These are phyloP conservation scores for Hippophae tibetana DNA, from an alignment of 306 rosid species.

Conservation along the genomic window DNA sequence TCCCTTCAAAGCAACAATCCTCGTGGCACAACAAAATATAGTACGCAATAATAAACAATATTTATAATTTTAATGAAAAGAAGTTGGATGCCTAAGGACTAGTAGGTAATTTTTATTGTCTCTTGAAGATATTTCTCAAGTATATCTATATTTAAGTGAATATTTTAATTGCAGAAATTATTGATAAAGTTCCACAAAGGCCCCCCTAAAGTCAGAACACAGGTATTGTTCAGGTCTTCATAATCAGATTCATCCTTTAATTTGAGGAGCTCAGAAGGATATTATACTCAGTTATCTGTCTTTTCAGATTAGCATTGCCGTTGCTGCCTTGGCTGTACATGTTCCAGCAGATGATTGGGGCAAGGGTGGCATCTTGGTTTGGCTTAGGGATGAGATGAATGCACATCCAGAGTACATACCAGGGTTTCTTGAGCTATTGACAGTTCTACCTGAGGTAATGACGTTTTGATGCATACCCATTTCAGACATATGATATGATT, in stretches of 20 bases:
- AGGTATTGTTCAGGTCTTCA: conserved; percentile 40
- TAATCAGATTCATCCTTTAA: conserved; percentile 7
- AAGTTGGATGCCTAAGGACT: too few relatives aligned
- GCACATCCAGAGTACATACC: conserved; percentile 91
- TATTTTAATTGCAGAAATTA: conserved; percentile 63
- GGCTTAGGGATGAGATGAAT: conserved; percentile 98
- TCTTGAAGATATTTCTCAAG: neutral
- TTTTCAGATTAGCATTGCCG: conserved; percentile 93
- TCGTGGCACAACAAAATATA: too few relatives aligned
- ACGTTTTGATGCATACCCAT: neutral
- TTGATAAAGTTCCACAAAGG: conserved; percentile 89
- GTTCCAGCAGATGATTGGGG: conserved; percentile 99
- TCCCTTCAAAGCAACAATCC: too few relatives aligned
- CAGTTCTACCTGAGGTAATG: conserved; percentile 94
- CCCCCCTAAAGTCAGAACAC: conserved; percentile 94
- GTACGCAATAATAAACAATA: too few relatives aligned
- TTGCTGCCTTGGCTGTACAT: conserved; percentile 98
- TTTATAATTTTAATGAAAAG: too few relatives aligned
- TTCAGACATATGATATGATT: neutral
- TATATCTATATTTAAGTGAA: conserved; percentile 14
- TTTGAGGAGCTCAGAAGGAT: conserved; percentile 9
- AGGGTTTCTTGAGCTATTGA: conserved; percentile 93
- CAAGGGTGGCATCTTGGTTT: conserved; percentile 90
- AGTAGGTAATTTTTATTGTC: too few relatives aligned
- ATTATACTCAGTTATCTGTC: conserved; percentile 26